Base-by-base conservation (phyloP, 1,284 basidiomycete genomes). In the Marasmius tenuissimus region DNA sequence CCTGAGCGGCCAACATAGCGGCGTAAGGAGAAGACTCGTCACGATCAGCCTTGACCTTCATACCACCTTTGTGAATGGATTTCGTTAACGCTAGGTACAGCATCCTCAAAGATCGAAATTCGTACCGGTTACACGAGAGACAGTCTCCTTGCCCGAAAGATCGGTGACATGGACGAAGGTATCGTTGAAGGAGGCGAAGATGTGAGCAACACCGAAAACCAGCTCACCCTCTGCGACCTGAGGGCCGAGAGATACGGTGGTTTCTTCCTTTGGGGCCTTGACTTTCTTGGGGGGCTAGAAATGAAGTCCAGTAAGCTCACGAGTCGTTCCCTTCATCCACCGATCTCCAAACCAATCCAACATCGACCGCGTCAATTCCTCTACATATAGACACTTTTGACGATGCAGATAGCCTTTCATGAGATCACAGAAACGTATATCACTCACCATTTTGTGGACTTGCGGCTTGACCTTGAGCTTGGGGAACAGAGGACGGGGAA, bases 1-100 rank as follows among this genome's bases (percentile, higher is more conserved):
- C 97, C 84, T 98, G 97, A 60, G 97, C 97, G 66, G 97, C 97
- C 80, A 98, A 86, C 97, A 99, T 98, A 76, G 97, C 97, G 67
- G 97, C 97, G 83, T 98, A 99, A 33, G 97, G 94, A 47, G 97
- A 98, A 57, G 96, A 98, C 85, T 99, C 97, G 83, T 99, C 97
- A 82, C 97, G 94, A 81, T 99, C 97, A 47, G 97, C 97, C 86
- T 99, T 99, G 84, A 99, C 97, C 85, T 99, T 99, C 97, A 99
- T 99, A 68, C 97, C 97, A 75, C 93, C 93, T 54, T 42, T 93
- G 65, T 58, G 51, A 16, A 47, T 59, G 55, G 45, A 42, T 57
- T 60, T 50, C 61, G 40, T 64, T 63, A 47, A 22, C 37, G 49
- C 37, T 45, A 42, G 39, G 0, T 20, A 16, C 3, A 59, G 9